Conservation (phyloP, 2,329 filamentous ascomycete species). For the Curvularia verruculosa region DNA sequence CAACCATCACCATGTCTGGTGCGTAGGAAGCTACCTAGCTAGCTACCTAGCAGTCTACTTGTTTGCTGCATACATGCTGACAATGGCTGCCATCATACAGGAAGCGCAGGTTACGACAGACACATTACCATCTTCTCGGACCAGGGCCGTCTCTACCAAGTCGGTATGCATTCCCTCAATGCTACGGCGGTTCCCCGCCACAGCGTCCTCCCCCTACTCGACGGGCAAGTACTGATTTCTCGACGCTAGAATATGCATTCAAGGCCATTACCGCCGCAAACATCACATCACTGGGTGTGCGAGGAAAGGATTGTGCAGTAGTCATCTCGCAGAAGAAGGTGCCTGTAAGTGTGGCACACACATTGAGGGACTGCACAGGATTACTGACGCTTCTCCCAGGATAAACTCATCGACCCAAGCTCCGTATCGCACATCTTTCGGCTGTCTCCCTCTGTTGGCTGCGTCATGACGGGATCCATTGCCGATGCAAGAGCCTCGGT, state of each 20-base stretch:
- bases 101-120: constrained; percentile 79
- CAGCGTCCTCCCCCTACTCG: background rate
- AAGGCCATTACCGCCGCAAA: constrained; percentile 99
- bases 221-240: constrained; percentile 22
- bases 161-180: constrained; percentile 70
- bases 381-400: constrained; percentile 61
- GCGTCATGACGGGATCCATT: constrained; percentile 98
- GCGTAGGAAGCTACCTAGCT: constrained; percentile 32
- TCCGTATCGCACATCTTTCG: constrained; percentile 98
- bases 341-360: constrained; percentile 69
- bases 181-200: constrained; percentile 5
- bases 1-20: constrained; percentile 53
- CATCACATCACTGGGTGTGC: constrained; percentile 95
- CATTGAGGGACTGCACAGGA: constrained; percentile 5
- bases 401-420: constrained; percentile 97
- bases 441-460: constrained; percentile 93
- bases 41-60: constrained; percentile 11
- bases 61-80: constrained; percentile 35
- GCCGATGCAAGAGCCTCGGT: constrained; percentile 94
- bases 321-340: constrained; percentile 99
- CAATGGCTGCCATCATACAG: constrained; percentile 34
- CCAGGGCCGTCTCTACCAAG: constrained; percentile 98
- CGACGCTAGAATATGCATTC: constrained; percentile 91
- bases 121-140: constrained; percentile 99
- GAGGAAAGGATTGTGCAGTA: constrained; percentile 96